Conservation (phyloP, 306 rosid genomes). For the Canavalia ensiformis region DNA sequence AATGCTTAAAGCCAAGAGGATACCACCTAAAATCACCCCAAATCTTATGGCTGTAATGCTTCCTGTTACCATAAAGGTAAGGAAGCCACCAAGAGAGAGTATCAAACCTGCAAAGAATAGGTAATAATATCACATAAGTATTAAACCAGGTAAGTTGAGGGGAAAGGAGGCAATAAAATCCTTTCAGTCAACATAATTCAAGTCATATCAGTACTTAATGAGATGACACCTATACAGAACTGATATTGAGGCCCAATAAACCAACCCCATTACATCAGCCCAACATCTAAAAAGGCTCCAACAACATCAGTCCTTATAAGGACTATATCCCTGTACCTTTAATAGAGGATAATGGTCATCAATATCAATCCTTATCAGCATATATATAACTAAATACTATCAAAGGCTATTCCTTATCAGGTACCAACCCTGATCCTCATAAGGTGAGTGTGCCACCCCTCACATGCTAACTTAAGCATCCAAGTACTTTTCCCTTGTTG, state of each 20-base stretch:
- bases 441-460: neutral
- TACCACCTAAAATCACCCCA: conserved; percentile 89
- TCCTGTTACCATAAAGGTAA: conserved; percentile 89
- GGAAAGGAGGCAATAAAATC: conserved; percentile 6
- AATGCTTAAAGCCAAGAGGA: conserved; percentile 76
- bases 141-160: conserved; percentile 37
- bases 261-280: neutral
- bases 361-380: conserved; percentile 5
- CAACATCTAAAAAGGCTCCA: conserved; percentile 11
- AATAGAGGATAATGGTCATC: conserved; percentile 5
- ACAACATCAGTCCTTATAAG: conserved; percentile 15
- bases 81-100: conserved; percentile 91
- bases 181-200: conserved; percentile 19
- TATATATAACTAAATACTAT: neutral
- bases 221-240: neutral
- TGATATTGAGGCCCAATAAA: conserved; percentile 15
- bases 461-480: neutral
- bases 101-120: conserved; percentile 71
- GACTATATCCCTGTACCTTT: neutral
- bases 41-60: conserved; percentile 82
- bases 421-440: conserved; percentile 17
- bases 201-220: conserved; percentile 26
- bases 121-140: conserved; percentile 34
- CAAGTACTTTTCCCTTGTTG: conserved; percentile 10
- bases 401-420: conserved; percentile 15